Percentiles rank a stretch among this genome's conserved stretches.
These are phyloP conservation scores for Alternaria longipes DNA, from an alignment of 2,329 filamentous ascomycete genomes.

Conservation along the genomic window DNA sequence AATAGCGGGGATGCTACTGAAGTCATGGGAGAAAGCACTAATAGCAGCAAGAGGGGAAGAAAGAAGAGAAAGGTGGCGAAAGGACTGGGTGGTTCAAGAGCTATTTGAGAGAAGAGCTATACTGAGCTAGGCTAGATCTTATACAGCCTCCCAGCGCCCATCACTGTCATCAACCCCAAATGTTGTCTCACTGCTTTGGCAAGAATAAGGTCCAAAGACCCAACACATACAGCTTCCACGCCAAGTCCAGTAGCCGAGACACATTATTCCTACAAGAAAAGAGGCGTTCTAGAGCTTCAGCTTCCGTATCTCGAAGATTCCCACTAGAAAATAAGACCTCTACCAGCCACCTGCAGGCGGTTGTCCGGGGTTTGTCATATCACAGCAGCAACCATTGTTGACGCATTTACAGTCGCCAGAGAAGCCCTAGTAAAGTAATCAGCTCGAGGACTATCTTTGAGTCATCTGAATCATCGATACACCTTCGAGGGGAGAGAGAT, in stretches of 20 bases:
- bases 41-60: background rate
- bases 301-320: background rate
- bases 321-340: background rate
- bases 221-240: background rate
- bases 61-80: background rate
- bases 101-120: background rate
- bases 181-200: background rate
- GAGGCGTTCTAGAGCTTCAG: background rate
- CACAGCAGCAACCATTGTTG: constrained; percentile 10
- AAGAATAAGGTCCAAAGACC: background rate
- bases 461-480: background rate
- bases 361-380: background rate
- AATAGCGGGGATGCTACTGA: background rate
- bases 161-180: background rate
- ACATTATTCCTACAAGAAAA: background rate
- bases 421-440: background rate
- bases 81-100: background rate
- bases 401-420: constrained; percentile 7
- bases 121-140: background rate
- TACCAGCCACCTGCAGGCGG: constrained; percentile 6
- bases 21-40: background rate
- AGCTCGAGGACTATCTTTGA: background rate
- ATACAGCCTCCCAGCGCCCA: background rate
- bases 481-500: background rate
- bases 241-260: background rate